Evolutionary conservation across 1,284 basidiomycete genomes (phyloP).

Genomic region (Pseudozyma sp.): DNA sequence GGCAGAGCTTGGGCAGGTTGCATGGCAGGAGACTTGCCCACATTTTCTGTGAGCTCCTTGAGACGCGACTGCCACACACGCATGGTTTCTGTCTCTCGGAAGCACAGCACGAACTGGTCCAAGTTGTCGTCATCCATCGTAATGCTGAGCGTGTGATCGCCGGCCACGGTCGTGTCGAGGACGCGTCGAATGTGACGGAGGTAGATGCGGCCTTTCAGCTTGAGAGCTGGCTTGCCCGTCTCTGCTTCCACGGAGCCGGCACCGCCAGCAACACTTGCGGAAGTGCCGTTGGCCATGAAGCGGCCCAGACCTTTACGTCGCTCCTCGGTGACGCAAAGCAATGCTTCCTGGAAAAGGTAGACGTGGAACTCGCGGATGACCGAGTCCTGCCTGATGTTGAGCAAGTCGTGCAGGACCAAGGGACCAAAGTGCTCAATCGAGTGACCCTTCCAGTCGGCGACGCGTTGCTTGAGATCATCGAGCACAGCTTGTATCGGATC

Average conservation of each 20-base stretch:
- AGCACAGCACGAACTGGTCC: slow-evolving; percentile 92
- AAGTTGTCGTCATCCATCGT: slow-evolving; percentile 93
- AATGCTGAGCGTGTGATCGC: slow-evolving; percentile 88
- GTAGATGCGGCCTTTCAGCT: slow-evolving; percentile 93
- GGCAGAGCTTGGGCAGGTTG: slow-evolving; percentile 2
- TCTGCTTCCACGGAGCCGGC: slow-evolving; percentile 8
- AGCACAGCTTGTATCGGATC: slow-evolving; percentile 80
- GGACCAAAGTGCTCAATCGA: slow-evolving; percentile 83
- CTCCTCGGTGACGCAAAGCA: slow-evolving; percentile 95
- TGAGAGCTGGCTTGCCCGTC: slow-evolving; percentile 77
- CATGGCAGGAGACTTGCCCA: slow-evolving; percentile 13
- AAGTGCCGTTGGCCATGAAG: slow-evolving; percentile 74
- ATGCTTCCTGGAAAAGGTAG: slow-evolving; percentile 94
- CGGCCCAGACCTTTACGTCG: slow-evolving; percentile 80
- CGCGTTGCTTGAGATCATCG: slow-evolving; percentile 85
- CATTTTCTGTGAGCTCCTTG: slow-evolving; percentile 31
- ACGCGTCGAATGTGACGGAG: slow-evolving; percentile 90
- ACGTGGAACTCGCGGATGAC: slow-evolving; percentile 91
- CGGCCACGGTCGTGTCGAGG: slow-evolving; percentile 79
- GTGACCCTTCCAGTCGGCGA: slow-evolving; percentile 94
- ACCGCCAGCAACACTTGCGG: slow-evolving; percentile 2
- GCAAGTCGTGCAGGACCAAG: slow-evolving; percentile 88
- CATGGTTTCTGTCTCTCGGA: slow-evolving; percentile 86
- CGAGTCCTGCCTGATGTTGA: slow-evolving; percentile 85
- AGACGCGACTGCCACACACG: slow-evolving; percentile 81